Evolutionary conservation across 768 basidiomycete species (phyloP), one percentile per base, ranked within the genome.

Genomic region (Trametes meyenii): DNA sequence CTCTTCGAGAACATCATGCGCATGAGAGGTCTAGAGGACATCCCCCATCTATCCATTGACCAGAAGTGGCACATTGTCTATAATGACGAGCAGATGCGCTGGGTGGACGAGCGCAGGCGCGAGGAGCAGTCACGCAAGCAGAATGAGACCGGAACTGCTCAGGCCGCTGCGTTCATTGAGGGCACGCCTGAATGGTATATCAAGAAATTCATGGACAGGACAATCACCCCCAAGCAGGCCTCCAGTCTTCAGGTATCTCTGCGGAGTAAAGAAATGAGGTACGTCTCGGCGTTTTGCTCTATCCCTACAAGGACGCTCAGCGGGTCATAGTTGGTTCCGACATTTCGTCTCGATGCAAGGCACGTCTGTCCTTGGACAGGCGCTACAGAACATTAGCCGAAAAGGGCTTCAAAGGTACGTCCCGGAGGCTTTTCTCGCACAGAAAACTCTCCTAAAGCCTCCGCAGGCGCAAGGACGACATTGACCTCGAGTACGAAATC

Each of bases 21-120:
- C 43, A 86, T 83, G 26, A 84, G 93, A 44, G 89, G 85, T 66
- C 72, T 92, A 24, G 81, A 75, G 12, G 84, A 85, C 24, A 74
- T 88, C 26, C 83, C 84, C 10, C 75, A 81, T 61, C 76, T 92
- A 58, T 68, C 84, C 16, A 81, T 91, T 23, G 89, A 93, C 33
- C 92, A 93, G 73, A 98, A 98, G 76, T 99, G 96, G 96, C 80
- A 81, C 65, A 85, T 98, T 71, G 89, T 99, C 6, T 83, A 89
- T 71, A 91, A 85, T 60, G 89, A 92, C 66, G 89, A 91, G 67
- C 88, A 89, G 56, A 80, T 89, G 55, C 83, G 89, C 44, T 94
- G 90, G 88, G 85, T 83, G 66, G 86, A 88, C 49, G 87, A 88
- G 67, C 85, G 83, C 68, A 81, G 78, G 63, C 81, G 85, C 66